phyloP scores from a whole-genome alignment of 2,329 filamentous ascomycete species.

The Ascosphaera pollenicola region DNA sequence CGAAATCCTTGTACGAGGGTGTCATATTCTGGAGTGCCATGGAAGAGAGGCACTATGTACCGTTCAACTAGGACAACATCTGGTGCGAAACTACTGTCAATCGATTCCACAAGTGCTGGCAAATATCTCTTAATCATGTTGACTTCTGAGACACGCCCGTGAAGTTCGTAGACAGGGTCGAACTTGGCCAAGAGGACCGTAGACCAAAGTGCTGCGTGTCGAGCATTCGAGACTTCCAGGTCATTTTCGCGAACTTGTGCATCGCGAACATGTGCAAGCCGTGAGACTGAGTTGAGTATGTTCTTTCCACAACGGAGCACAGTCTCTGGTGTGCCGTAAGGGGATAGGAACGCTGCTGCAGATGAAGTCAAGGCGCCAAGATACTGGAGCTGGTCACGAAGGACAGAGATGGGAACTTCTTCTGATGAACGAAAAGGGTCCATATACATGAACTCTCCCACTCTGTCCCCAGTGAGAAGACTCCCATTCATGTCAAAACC shows the following conservation, averaged over 20 bases:
- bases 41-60: constrained; percentile 41
- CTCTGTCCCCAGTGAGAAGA: constrained; percentile 6
- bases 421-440: constrained; percentile 54
- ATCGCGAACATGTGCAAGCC: constrained; percentile 12
- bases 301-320: constrained; percentile 59
- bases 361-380: constrained; percentile 21
- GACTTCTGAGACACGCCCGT: constrained; percentile 15
- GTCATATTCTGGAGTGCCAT: constrained; percentile 28
- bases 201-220: constrained; percentile 57
- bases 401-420: constrained; percentile 38
- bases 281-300: constrained; percentile 50
- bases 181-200: constrained; percentile 27
- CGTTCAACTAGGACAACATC: constrained; percentile 51
- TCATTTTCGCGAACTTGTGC: constrained; percentile 6
- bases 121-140: constrained; percentile 39
- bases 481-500: constrained; percentile 38
- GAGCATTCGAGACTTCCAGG: constrained; percentile 36
- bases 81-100: constrained; percentile 43
- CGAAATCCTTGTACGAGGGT: constrained; percentile 31
- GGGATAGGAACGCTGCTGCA: constrained; percentile 33
- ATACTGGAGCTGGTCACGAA: constrained; percentile 37
- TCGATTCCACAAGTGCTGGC: constrained; percentile 40
- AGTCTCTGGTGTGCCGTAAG: constrained; percentile 43
- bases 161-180: constrained; percentile 10
- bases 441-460: constrained; percentile 41